Evolutionary conservation across 2,329 filamentous ascomycete genomes (phyloP).

Genomic region (Decorospora gaudefroyi): DNA sequence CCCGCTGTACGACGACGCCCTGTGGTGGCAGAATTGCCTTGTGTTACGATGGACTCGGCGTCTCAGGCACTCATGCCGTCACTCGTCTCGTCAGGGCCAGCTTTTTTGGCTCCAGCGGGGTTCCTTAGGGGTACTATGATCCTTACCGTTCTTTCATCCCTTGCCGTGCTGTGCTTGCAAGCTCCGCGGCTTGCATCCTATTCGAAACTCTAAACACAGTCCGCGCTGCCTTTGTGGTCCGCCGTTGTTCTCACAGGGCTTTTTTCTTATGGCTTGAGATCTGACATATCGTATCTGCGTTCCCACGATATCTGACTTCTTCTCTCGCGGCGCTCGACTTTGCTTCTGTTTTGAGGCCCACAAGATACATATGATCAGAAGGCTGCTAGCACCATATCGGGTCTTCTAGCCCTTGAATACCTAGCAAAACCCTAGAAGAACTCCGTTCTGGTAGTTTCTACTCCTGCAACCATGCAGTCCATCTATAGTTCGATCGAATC

Average conservation of each 20-base stretch:
- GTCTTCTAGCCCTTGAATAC: constrained; percentile 1
- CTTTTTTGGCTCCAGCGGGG: constrained; percentile 4
- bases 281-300: constrained; percentile 6
- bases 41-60: constrained; percentile 22
- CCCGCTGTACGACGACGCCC: constrained; percentile 30
- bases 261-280: constrained; percentile 19
- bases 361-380: constrained; percentile 14
- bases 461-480: constrained; percentile 29
- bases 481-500: constrained; percentile 23
- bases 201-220: constrained; percentile 6
- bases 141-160: constrained; percentile 13
- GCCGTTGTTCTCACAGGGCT: constrained; percentile 2
- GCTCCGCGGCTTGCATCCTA: constrained; percentile 3
- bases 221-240: constrained; percentile 7
- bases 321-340: constrained; percentile 15
- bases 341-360: constrained; percentile 16
- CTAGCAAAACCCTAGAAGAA: constrained; percentile 8
- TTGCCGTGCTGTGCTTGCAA: background rate
- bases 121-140: constrained; percentile 1
- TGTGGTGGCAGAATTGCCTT: constrained; percentile 24
- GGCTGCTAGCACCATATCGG: background rate
- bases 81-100: constrained; percentile 21
- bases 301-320: constrained; percentile 10
- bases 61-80: constrained; percentile 27
- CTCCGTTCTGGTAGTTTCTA: constrained; percentile 5